Percentiles rank a stretch among this genome's conserved stretches.
These are phyloP conservation scores for Adenanthera pavonina DNA, from an alignment of 306 rosid species.

Conservation along the genomic window DNA sequence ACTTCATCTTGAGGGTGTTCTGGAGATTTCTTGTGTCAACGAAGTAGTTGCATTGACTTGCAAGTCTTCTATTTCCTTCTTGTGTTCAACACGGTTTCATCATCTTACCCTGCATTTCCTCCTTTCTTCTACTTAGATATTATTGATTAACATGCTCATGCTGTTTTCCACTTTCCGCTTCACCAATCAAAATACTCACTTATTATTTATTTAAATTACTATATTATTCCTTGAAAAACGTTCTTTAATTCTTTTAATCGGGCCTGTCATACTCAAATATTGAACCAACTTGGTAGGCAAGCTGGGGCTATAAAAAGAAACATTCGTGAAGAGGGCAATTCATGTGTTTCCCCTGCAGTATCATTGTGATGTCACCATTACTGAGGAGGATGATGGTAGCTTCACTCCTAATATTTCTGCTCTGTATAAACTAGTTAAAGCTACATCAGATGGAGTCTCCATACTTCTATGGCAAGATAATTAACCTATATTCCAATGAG, in stretches of 20 bases:
- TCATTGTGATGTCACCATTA: conserved; percentile 21
- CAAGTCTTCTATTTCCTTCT: background rate
- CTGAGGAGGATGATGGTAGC: background rate
- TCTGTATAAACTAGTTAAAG: background rate
- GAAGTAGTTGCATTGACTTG: background rate
- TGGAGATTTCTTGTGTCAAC: background rate
- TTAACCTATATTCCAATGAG: background rate
- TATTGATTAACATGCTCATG: background rate
- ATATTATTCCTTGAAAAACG: no score
- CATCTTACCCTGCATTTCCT: background rate
- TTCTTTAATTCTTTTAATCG: no score
- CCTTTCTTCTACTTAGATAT: no score
- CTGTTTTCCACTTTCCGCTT: conserved; percentile 10
- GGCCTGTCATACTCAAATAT: background rate
- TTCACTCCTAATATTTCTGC: background rate
- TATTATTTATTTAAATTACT: background rate
- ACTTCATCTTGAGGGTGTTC: background rate
- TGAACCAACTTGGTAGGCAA: background rate
- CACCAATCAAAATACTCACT: background rate
- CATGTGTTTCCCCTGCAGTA: background rate
- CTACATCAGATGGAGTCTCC: background rate
- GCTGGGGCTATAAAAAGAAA: background rate
- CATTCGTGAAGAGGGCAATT: background rate
- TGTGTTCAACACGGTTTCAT: background rate
- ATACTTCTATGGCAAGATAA: background rate